Evolutionary conservation across 1,284 basidiomycete species (phyloP).

Genomic region (Boletus semigastroideus): DNA sequence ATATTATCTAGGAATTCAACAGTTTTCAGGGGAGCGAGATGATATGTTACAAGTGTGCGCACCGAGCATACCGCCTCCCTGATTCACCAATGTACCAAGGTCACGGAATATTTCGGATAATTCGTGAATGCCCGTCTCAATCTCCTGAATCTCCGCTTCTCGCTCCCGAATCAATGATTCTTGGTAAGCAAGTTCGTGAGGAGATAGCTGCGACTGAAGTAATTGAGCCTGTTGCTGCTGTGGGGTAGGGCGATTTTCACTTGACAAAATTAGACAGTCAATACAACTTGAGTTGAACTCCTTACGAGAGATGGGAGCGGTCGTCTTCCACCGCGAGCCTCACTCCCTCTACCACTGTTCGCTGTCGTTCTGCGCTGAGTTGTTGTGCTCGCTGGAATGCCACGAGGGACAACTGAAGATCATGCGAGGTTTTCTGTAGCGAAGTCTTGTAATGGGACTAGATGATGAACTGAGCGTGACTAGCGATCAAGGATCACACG

Average conservation of each 20-base stretch:
- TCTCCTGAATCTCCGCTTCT: slow-evolving; percentile 93
- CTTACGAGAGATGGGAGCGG: slow-evolving; percentile 37
- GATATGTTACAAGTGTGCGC: slow-evolving; percentile 29
- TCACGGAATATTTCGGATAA: slow-evolving; percentile 97
- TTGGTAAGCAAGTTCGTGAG: slow-evolving; percentile 93
- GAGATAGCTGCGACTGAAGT: slow-evolving; percentile 73
- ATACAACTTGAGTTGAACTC: neutral
- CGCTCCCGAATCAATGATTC: slow-evolving; percentile 95
- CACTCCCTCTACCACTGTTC: slow-evolving; percentile 80
- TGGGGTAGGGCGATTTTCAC: slow-evolving; percentile 39
- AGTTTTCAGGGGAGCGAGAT: neutral
- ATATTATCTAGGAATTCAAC: slow-evolving; percentile 79
- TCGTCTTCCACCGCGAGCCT: slow-evolving; percentile 78
- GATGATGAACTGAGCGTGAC: slow-evolving; percentile 1
- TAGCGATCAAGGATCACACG: neutral
- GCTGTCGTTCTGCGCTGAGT: slow-evolving; percentile 83
- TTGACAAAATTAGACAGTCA: slow-evolving; percentile 27
- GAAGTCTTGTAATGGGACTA: slow-evolving; percentile 75
- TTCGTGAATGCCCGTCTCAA: slow-evolving; percentile 97
- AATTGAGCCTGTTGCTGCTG: slow-evolving; percentile 71
- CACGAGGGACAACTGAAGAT: slow-evolving; percentile 86
- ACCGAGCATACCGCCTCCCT: slow-evolving; percentile 97
- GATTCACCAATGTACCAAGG: slow-evolving; percentile 90
- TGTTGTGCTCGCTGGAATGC: slow-evolving; percentile 92
- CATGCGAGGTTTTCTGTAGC: slow-evolving; percentile 89